Conservation (phyloP, 202 grass and related monocot species). For the Schoenoplectus triqueter region DNA sequence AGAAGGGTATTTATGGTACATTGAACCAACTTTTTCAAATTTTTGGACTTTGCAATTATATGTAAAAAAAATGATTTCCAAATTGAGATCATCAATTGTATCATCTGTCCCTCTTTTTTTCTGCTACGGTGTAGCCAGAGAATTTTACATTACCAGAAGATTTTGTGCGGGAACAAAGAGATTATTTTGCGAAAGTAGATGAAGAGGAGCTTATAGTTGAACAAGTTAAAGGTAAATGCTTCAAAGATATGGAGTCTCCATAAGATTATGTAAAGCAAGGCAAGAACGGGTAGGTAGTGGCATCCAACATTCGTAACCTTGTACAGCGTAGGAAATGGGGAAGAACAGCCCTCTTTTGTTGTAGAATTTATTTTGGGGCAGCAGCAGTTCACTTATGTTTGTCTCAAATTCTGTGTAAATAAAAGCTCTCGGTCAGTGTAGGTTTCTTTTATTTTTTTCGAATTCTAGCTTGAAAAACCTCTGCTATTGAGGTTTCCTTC, state of each 20-base stretch:
- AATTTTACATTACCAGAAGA: slow-evolving; percentile 22
- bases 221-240: not conserved
- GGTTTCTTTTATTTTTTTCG: not conserved
- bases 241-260: not conserved
- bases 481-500: not conserved
- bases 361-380: not conserved
- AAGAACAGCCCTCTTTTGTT: not conserved
- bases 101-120: not conserved
- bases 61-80: not conserved
- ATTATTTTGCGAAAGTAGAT: slow-evolving; percentile 37
- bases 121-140: not conserved
- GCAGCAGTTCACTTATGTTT: not conserved
- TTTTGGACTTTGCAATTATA: not conserved
- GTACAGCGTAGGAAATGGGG: not conserved
- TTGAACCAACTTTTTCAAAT: not conserved
- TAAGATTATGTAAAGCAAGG: not conserved
- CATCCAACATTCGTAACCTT: not conserved
- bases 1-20: slow-evolving; percentile 4
- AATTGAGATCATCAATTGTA: not conserved
- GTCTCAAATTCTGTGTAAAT: slow-evolving; percentile 20
- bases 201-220: slow-evolving; percentile 41
- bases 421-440: not conserved
- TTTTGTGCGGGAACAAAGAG: slow-evolving; percentile 34
- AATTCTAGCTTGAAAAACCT: not conserved
- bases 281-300: not conserved